Evolutionary conservation across 176 grass and related monocot genomes (phyloP), one percentile per base, ranked within the genome.

Genomic region (Puya raimondii): DNA sequence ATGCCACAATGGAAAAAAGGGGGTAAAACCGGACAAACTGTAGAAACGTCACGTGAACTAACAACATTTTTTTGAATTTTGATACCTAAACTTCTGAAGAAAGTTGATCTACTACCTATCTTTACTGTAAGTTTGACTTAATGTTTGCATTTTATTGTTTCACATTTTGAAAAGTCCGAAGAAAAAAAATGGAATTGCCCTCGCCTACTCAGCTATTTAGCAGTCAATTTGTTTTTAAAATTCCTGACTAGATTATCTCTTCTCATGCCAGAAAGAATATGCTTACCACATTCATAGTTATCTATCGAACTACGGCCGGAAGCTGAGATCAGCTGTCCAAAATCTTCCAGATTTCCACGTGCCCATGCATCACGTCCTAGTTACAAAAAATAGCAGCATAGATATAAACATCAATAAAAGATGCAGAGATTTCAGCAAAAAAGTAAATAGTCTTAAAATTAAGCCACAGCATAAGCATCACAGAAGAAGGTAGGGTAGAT

Each of bases 211-310:
- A 42, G 33, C 33, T 7, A 42, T 42, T 42, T 42, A 42, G 33
- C 4, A 42, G 33, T 42, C 33, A 42, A 42, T 42, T 42, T 42
- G 33, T 8, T 42, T 42, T 42, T 42, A 0, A 42, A 6, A 7
- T 42, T 42, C 7, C 6, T 7, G 33, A 42, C 33, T 42, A 42
- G 33, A 42, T 42, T 42, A 7, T 42, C 33, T 42, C 33, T 42
- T 42, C 33, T 42, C 33, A 42, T 42, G 33, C 33, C 33, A 42
- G 5, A 4, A 42, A 10, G n/a, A 9, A 81, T 76, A 11, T 26
- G 18, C 82, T 52, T 88, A 92, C 93, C 93, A 10, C 93, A 97
- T 49, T 97, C 93, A 25, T 97, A 97, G 17, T 92, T 97, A 10
- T 92, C 65, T 49, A 97, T 88, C 77, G 93, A 97, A 79, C 93